Evolutionary conservation across 2,329 filamentous ascomycete genomes (phyloP).

Genomic region (Fusarium graminum): DNA sequence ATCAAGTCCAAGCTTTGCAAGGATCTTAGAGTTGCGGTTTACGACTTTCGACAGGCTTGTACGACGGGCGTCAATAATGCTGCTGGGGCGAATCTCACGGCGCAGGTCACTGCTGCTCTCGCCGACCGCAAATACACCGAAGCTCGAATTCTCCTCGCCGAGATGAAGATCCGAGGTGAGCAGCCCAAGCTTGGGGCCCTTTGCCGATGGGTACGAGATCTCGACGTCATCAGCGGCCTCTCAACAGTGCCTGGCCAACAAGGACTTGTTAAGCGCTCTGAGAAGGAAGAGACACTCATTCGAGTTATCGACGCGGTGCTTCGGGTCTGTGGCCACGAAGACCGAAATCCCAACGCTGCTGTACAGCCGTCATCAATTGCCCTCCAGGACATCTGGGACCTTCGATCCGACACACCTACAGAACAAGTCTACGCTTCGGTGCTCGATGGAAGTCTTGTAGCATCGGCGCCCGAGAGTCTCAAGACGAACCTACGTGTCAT

Average conservation of each 20-base stretch:
- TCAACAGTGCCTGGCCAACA: conserved; percentile 66
- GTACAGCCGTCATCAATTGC: conserved; percentile 60
- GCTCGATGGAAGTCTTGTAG: conserved; percentile 67
- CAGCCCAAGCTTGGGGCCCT: conserved; percentile 76
- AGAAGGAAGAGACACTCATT: conserved; percentile 67
- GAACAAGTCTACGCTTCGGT: conserved; percentile 69
- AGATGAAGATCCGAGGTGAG: conserved; percentile 76
- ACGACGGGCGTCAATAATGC: conserved; percentile 75
- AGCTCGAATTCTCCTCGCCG: conserved; percentile 73
- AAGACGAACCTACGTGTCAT: conserved; percentile 66
- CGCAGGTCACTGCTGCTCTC: conserved; percentile 74
- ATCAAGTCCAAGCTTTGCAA: conserved; percentile 78
- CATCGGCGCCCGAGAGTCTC: conserved; percentile 54
- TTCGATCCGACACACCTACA: conserved; percentile 59
- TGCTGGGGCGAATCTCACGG: conserved; percentile 72
- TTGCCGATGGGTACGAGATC: conserved; percentile 78
- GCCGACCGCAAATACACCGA: conserved; percentile 75
- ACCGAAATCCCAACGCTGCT: conserved; percentile 58
- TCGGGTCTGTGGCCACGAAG: conserved; percentile 72
- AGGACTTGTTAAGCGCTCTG: conserved; percentile 54
- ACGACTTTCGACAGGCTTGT: conserved; percentile 76
- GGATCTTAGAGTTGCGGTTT: conserved; percentile 74
- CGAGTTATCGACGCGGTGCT: conserved; percentile 73
- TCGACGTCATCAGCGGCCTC: conserved; percentile 76
- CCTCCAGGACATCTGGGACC: conserved; percentile 72